A percentile compares a stretch with the other conserved stretches of the same genome.
Evolutionary conservation across 106 monocot genomes (phyloP).

Genomic region (Dendrobium catenatum): DNA sequence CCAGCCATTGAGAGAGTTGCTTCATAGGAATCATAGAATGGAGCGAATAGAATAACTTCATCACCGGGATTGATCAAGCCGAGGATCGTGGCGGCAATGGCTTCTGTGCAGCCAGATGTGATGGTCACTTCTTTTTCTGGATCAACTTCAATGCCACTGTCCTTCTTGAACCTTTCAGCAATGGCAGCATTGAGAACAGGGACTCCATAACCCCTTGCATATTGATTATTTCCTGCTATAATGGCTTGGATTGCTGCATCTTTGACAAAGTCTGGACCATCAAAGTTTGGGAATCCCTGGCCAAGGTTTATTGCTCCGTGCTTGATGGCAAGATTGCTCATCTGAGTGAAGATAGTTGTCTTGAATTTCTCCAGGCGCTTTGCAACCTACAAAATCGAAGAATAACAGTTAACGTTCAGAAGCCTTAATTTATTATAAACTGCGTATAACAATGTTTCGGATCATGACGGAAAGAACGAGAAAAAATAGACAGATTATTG

Average conservation of each 20-base stretch:
- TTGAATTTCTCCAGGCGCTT: conserved; percentile 93
- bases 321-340: conserved; percentile 85
- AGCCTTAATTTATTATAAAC: too few relatives aligned
- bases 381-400: conserved; percentile 41
- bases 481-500: too few relatives aligned
- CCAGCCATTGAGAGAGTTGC: conserved; percentile 94
- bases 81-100: conserved; percentile 91
- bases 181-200: conserved; percentile 79
- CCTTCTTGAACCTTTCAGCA: conserved; percentile 67
- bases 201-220: conserved; percentile 88
- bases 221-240: conserved; percentile 83
- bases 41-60: conserved; percentile 89
- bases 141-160: conserved; percentile 64
- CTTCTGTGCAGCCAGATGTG: conserved; percentile 94
- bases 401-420: too few relatives aligned
- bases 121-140: conserved; percentile 93
- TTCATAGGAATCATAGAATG: conserved; percentile 95
- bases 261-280: conserved; percentile 93
- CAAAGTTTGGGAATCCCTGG: conserved; percentile 97
- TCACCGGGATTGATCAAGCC: conserved; percentile 91
- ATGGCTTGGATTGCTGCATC: conserved; percentile 90
- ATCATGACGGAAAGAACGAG: too few relatives aligned
- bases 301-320: conserved; percentile 96
- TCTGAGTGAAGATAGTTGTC: conserved; percentile 97
- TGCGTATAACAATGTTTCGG: too few relatives aligned